These are phyloP conservation scores for Tilletia caries DNA, from an alignment of 1,284 basidiomycete genomes.

Conservation along the genomic window DNA sequence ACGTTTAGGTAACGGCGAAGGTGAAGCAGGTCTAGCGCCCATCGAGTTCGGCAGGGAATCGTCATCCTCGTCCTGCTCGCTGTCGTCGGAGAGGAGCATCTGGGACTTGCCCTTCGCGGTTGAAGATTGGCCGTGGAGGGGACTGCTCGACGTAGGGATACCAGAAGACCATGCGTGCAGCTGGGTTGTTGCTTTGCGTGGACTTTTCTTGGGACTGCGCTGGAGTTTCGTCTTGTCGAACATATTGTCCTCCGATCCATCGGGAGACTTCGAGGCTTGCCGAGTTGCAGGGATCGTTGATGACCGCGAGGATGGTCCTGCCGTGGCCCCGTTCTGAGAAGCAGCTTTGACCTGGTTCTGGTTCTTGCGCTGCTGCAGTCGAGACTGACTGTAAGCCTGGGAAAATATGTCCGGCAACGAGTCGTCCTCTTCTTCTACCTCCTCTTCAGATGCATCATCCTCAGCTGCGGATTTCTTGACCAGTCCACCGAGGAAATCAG, in stretches of 20 bases:
- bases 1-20: constrained; percentile 6
- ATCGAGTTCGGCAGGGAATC: background rate
- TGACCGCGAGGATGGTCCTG: too few species aligned
- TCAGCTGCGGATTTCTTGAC: too few species aligned
- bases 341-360: background rate
- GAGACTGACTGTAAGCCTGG: background rate
- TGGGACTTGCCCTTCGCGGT: too few species aligned
- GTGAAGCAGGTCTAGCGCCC: background rate
- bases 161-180: background rate
- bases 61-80: background rate
- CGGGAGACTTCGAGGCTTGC: background rate
- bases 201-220: constrained; percentile 12
- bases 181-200: background rate
- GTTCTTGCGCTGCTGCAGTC: background rate
- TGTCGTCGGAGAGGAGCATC: background rate
- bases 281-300: background rate
- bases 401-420: constrained; percentile 8
- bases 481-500: too few species aligned
- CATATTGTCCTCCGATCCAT: background rate
- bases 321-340: too few species aligned
- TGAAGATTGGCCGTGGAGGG: too few species aligned
- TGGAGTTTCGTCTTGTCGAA: background rate
- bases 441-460: too few species aligned
- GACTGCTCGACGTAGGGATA: background rate
- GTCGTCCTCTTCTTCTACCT: background rate